phyloP scores from a whole-genome alignment of 2,329 filamentous ascomycete species.

The Pseudopyrenochaeta lycopersici region DNA sequence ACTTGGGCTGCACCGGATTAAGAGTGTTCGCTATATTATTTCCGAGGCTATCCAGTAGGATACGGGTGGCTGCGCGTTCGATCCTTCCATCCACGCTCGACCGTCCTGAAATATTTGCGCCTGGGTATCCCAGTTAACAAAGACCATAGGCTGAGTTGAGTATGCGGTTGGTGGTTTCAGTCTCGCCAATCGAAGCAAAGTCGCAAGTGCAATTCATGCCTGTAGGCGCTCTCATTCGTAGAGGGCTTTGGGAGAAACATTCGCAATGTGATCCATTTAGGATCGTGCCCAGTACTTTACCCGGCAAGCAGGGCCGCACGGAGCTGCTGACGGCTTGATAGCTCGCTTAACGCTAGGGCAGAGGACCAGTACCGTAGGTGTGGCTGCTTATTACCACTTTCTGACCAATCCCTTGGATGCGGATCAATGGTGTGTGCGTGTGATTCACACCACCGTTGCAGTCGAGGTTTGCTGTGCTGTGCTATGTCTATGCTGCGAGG shows the following conservation, averaged over 20 bases:
- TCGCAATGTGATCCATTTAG: slow-evolving; percentile 22
- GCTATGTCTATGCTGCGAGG: neutral
- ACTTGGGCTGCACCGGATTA: slow-evolving; percentile 21
- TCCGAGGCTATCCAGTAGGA: slow-evolving; percentile 12
- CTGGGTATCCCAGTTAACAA: slow-evolving; percentile 16
- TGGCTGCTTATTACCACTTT: slow-evolving; percentile 17
- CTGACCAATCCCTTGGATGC: slow-evolving; percentile 7
- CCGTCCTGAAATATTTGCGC: slow-evolving; percentile 12
- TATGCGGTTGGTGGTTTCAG: slow-evolving; percentile 28
- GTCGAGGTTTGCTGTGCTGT: slow-evolving; percentile 7
- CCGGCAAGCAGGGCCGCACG: slow-evolving; percentile 41
- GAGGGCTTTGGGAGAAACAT: slow-evolving; percentile 9
- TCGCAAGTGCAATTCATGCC: slow-evolving; percentile 11
- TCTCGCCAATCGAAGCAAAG: slow-evolving; percentile 30
- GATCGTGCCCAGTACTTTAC: slow-evolving; percentile 32
- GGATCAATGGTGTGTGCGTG: neutral
- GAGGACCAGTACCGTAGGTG: slow-evolving; percentile 6
- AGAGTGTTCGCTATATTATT: slow-evolving; percentile 13
- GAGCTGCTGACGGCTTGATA: slow-evolving; percentile 23
- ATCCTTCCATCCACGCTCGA: slow-evolving; percentile 17
- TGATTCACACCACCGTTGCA: slow-evolving; percentile 6
- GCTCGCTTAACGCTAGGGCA: slow-evolving; percentile 25
- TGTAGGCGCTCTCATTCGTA: slow-evolving; percentile 25
- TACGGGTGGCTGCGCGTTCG: slow-evolving; percentile 20
- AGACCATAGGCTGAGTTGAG: slow-evolving; percentile 17